Evolutionary conservation across 306 rosid genomes (phyloP), one percentile per base, ranked within the genome.

Genomic region (Lupinus albus): DNA sequence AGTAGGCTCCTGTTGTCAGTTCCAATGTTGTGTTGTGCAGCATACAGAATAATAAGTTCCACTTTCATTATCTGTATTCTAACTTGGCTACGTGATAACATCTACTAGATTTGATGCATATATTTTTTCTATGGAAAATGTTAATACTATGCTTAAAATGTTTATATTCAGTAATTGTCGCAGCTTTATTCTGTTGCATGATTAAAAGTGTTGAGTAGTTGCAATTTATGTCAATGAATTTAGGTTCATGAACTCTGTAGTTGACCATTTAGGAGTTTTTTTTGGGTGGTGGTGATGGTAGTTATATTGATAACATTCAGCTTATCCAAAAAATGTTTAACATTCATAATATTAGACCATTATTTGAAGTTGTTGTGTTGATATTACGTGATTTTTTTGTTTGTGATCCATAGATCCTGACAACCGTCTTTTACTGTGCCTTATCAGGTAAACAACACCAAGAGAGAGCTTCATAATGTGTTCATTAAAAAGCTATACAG

Each of bases 401-500:
- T 25, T 25, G 53, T 69, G 56, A 60, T 63, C 67, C 6, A 11
- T 62, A 70, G 20, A 13, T 56, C 66, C 36, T 79, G 30, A 28
- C 56, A 25, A 20, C 71, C 55, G 48, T 66, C 20, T 59, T 21
- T 18, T 75, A 41, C 66, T 67, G 59, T 74, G 58, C 61, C 42
- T 8, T 59, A 53, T 76, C 81, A 94, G 99, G 99, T 94, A 73
- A 82, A 90, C 82, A 90, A 94, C 81, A 80, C 96, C 42, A 94
- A 90, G 82, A 87, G 97, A 58, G 96, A 88, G 78, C 85, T 94
- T 77, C 99, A 94, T 91, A 94, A 90, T 61, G 88, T 90, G 45
- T 90, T 94, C 86, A 94, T 94, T 51, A 86, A 72, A 80, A 94
- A 90, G 84, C 96, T 94, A 58, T 94, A 94, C 84, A 81, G 96